Conservation (phyloP, 148 eudicot genomes). For the Silene conica region DNA sequence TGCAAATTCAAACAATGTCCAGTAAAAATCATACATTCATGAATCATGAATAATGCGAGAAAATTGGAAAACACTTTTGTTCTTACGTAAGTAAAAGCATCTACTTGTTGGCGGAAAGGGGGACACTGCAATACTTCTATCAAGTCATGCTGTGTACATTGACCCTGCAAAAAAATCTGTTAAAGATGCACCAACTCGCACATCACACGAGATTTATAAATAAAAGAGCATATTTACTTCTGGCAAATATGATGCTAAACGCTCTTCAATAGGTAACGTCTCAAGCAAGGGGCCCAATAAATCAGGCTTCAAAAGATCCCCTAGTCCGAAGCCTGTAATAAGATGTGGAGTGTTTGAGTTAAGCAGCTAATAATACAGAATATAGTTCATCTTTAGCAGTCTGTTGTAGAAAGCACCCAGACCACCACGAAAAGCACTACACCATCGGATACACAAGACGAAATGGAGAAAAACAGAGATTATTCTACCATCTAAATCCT, state of each 20-base stretch:
- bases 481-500: neutral
- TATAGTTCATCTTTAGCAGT: neutral
- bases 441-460: neutral
- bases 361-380: neutral
- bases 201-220: slow-evolving; percentile 2
- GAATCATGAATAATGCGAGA: neutral
- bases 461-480: neutral
- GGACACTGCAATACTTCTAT: slow-evolving; percentile 87
- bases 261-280: slow-evolving; percentile 57
- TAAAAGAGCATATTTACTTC: slow-evolving; percentile 48
- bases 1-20: neutral
- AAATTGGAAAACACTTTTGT: neutral
- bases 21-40: neutral
- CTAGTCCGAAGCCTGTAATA: slow-evolving; percentile 79
- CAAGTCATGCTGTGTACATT: slow-evolving; percentile 60
- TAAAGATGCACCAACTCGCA: neutral
- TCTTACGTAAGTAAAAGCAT: slow-evolving; percentile 93
- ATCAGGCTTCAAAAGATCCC: slow-evolving; percentile 90
- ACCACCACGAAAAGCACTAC: neutral
- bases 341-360: neutral
- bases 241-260: slow-evolving; percentile 71
- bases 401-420: neutral
- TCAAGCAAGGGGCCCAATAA: slow-evolving; percentile 67
- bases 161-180: slow-evolving; percentile 50
- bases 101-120: slow-evolving; percentile 98